These are phyloP conservation scores for Lentinula novae-zelandiae DNA, from an alignment of 1,284 basidiomycete species.

Conservation along the genomic window DNA sequence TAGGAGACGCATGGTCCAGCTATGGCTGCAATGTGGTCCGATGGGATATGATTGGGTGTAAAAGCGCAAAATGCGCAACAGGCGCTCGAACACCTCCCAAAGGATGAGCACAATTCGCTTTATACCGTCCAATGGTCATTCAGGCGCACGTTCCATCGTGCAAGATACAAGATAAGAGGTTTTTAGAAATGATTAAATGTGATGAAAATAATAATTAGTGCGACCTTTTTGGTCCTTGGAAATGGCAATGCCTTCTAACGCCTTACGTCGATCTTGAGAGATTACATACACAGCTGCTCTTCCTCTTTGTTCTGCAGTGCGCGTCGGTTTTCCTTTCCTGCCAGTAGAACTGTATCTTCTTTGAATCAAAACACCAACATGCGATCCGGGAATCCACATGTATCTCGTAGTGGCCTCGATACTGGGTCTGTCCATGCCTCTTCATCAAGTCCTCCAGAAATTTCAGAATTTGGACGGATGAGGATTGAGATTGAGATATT, in stretches of 20 bases:
- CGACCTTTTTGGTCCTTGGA: too few relatives aligned
- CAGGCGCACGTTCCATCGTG: too few relatives aligned
- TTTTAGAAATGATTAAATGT: too few relatives aligned
- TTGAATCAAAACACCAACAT: not conserved
- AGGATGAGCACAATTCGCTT: not conserved
- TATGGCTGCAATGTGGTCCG: not conserved
- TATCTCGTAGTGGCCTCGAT: not conserved
- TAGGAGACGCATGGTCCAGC: not conserved
- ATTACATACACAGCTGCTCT: not conserved
- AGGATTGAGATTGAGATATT: slow-evolving; percentile 46
- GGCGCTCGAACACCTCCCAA: not conserved
- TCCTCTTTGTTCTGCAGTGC: not conserved
- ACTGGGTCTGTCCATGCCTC: slow-evolving; percentile 10
- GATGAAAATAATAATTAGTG: too few relatives aligned
- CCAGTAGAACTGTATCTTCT: not conserved
- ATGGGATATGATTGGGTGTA: not conserved
- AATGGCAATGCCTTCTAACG: too few relatives aligned
- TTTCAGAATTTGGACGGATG: slow-evolving; percentile 41
- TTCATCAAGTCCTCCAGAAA: slow-evolving; percentile 31
- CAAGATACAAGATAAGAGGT: too few relatives aligned
- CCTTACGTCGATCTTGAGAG: too few relatives aligned
- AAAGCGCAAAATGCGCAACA: not conserved
- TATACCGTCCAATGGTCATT: too few relatives aligned
- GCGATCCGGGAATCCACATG: not conserved
- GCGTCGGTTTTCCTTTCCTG: not conserved